Base-by-base conservation (phyloP, 2,329 filamentous ascomycete species). In the Alternaria sp. region DNA sequence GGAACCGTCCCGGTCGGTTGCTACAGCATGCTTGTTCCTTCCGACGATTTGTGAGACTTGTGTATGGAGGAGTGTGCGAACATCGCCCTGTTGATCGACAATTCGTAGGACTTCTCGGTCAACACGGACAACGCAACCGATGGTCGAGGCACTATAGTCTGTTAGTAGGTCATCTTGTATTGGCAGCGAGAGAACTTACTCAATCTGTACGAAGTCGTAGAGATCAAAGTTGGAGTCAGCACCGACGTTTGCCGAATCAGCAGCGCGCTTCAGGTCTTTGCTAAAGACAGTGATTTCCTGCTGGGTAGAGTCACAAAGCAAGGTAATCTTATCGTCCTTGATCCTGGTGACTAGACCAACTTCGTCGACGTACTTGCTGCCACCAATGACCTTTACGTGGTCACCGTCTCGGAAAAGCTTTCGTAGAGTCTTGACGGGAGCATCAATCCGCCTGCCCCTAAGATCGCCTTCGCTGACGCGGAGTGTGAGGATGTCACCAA, bases 381-480 rank as follows among this genome's bases (percentile, higher is more conserved):
- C 94, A 57, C 95, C 94, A 76, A 97, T 97, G 69, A 99, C 95
- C 83, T 98, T 98, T 83, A 99, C 95, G 75, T 99, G 95, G 74
- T 99, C 95, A 84, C 95, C 95, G 64, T 94, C 87, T 67, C 87
- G 89, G 85, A 99, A 99, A 30, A 92, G 88, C 81, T 99, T 99
- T 59, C 95, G 92, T 27, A 99, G 85, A 45, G 92, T 92, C 80
- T 95, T 96, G 64, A 93, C 91, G 1, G 95, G 95, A 11, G 97
- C 94, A 76, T 98, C 94, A 46, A 99, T 95, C 5, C 86, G 89
- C 76, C 97, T 92, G 10, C 94, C 94, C 53, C 83, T 84, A 28
- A 98, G 84, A 41, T 92, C 90, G 48, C 95, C 95, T 73, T 96
- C 91, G 1, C 88, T 90, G 16, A 98, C 93, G 60, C 88, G 85